Percentiles rank a stretch among this genome's conserved stretches.
These are phyloP conservation scores for Talaromyces sp. DNA, from an alignment of 2,329 filamentous ascomycete genomes.

Conservation along the genomic window DNA sequence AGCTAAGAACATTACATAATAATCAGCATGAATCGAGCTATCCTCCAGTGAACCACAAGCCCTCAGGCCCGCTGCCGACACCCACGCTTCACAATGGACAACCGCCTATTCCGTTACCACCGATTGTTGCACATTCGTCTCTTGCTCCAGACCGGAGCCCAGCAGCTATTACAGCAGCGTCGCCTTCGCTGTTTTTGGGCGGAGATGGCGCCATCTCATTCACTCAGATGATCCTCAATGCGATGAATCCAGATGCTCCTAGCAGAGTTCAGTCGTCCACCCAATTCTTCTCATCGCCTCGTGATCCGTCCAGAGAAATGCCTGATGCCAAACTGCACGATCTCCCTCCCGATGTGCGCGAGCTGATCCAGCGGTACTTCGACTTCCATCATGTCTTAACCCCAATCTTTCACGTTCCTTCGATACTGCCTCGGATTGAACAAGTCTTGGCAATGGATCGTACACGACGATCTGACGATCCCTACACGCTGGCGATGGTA, in stretches of 20 bases:
- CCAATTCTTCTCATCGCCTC: constrained; percentile 12
- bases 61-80: not conserved
- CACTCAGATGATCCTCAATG: constrained; percentile 15
- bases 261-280: constrained; percentile 11
- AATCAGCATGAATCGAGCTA: not conserved
- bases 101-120: not conserved
- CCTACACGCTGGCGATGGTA: constrained; percentile 11
- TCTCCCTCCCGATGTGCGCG: constrained; percentile 12
- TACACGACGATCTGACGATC: constrained; percentile 6
- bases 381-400: constrained; percentile 15
- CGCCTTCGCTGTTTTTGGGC: constrained; percentile 11
- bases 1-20: constrained; percentile 5
- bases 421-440: constrained; percentile 11
- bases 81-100: not conserved
- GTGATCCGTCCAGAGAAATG: constrained; percentile 14
- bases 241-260: constrained; percentile 13
- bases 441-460: constrained; percentile 8
- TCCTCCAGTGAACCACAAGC: not conserved
- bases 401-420: constrained; percentile 13
- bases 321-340: constrained; percentile 14
- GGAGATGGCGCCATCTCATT: constrained; percentile 13
- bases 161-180: constrained; percentile 12
- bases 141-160: not conserved
- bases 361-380: constrained; percentile 12
- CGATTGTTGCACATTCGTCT: not conserved